Evolutionary conservation across 2,329 filamentous ascomycete species (phyloP).

Genomic region (Fusarium napiforme): DNA sequence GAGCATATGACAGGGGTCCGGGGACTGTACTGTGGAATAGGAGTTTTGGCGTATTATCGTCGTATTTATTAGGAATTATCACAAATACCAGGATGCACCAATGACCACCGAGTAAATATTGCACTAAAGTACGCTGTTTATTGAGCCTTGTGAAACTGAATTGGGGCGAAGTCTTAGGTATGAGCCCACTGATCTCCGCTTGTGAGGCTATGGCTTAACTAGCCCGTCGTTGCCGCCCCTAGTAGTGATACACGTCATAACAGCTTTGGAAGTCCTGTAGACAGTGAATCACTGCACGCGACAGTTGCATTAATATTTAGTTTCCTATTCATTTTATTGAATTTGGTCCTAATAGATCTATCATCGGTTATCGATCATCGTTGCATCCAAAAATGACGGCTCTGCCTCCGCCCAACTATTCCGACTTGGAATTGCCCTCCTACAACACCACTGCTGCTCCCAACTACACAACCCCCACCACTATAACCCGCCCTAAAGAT

Average conservation of each 20-base stretch:
- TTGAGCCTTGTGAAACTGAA: neutral
- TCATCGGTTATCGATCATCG: neutral
- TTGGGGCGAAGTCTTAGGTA: slow-evolving; percentile 10
- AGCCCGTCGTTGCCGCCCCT: neutral
- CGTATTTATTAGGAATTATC: slow-evolving; percentile 10
- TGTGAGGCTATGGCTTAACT: slow-evolving; percentile 12
- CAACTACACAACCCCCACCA: neutral
- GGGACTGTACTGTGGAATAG: neutral
- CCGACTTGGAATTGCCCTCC: slow-evolving; percentile 35
- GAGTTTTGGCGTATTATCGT: slow-evolving; percentile 30
- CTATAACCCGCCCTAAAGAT: slow-evolving; percentile 13
- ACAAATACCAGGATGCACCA: slow-evolving; percentile 20
- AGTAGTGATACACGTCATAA: slow-evolving; percentile 33
- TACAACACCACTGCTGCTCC: slow-evolving; percentile 35
- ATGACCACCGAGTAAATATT: neutral
- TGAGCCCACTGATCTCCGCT: neutral
- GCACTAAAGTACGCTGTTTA: neutral
- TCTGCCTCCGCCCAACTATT: slow-evolving; percentile 18
- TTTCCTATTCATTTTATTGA: neutral
- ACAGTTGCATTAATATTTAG: slow-evolving; percentile 13
- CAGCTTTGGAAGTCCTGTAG: neutral
- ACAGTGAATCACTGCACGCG: slow-evolving; percentile 20
- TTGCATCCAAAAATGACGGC: slow-evolving; percentile 19
- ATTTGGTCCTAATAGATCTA: neutral
- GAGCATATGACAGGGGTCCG: neutral